These are phyloP conservation scores for Flaveria bidentis DNA, from an alignment of 129 eudicot species.

Conservation along the genomic window DNA sequence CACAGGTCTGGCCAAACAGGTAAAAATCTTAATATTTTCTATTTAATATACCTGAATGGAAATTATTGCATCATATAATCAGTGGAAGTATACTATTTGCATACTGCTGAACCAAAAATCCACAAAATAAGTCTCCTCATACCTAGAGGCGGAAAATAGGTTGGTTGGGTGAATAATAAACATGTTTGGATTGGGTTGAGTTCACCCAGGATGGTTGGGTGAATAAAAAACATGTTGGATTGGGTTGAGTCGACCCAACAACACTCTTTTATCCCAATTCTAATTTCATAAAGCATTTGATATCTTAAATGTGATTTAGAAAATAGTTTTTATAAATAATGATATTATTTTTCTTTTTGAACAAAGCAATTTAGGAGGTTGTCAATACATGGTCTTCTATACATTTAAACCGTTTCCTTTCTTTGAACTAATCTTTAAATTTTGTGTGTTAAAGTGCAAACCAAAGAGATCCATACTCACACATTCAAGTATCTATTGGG, in stretches of 20 bases:
- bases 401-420: not conserved
- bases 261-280: not conserved
- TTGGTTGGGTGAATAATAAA: not conserved
- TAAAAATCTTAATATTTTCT: slow-evolving; percentile 26
- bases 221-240: not conserved
- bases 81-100: not conserved
- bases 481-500: not conserved
- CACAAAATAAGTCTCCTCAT: not conserved
- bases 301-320: not conserved
- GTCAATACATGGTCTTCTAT: not conserved
- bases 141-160: not conserved
- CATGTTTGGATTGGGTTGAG: not conserved
- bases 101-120: not conserved
- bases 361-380: not conserved
- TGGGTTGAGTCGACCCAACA: not conserved
- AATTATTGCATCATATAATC: no score
- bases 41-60: not conserved
- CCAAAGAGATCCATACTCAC: not conserved
- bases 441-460: not conserved
- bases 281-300: not conserved
- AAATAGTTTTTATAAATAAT: not conserved
- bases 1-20: slow-evolving; percentile 98
- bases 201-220: not conserved
- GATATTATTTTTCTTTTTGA: not conserved
- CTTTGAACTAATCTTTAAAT: not conserved